Percentiles rank a stretch among this genome's conserved stretches.
phyloP scores from a whole-genome alignment of 345 rosid genomes.

The Clausena lansium region DNA sequence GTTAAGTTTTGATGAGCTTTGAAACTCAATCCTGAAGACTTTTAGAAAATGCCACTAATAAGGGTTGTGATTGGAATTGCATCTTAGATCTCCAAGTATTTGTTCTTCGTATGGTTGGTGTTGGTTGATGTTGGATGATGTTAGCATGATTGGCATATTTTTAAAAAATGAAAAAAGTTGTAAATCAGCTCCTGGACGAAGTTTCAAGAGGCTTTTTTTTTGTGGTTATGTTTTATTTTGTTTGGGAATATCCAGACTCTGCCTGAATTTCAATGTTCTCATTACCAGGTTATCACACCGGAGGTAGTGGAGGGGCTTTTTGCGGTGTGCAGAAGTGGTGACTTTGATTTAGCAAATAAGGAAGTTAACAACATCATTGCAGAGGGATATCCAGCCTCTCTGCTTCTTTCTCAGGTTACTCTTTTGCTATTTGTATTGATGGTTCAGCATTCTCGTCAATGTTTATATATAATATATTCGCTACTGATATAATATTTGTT shows the following conservation, averaged over 20 bases:
- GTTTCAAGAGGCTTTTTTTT: background rate
- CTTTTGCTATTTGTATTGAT: constrained; percentile 8
- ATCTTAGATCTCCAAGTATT: background rate
- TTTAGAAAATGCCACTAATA: background rate
- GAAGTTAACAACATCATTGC: constrained; percentile 77
- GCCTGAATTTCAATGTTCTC: background rate
- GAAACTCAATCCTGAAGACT: background rate
- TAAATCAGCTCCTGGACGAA: background rate
- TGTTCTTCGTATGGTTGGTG: background rate
- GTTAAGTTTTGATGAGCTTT: background rate
- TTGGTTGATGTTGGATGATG: background rate
- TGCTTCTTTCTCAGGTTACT: constrained; percentile 74
- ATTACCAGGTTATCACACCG: constrained; percentile 62
- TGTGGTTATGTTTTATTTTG: background rate
- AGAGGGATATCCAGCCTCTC: constrained; percentile 91
- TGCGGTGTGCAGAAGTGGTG: constrained; percentile 72
- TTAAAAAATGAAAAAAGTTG: background rate
- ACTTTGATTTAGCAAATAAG: constrained; percentile 86
- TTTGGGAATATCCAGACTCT: background rate
- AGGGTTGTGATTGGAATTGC: background rate
- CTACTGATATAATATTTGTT: constrained; percentile 21
- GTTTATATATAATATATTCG: constrained; percentile 1
- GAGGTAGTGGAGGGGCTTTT: constrained; percentile 64
- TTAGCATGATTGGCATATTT: background rate
- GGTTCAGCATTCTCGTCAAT: background rate